Conservation (phyloP, 768 basidiomycete genomes). For the Boletellus sp. region DNA sequence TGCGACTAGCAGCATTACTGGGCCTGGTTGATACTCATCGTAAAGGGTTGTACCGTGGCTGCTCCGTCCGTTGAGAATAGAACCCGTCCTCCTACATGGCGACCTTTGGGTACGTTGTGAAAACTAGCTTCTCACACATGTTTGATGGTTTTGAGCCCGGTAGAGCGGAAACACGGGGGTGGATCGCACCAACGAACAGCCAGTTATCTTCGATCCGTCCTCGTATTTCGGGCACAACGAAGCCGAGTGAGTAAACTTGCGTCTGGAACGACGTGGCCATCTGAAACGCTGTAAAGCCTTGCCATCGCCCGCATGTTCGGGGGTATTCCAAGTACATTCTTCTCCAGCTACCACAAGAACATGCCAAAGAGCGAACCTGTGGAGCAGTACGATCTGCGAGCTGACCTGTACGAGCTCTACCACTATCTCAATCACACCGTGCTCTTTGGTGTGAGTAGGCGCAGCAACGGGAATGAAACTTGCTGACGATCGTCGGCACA, state of each 20-base stretch:
- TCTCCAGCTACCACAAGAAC: constrained; percentile 58
- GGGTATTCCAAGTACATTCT: constrained; percentile 64
- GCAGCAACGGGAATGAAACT: not conserved
- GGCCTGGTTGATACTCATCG: constrained; percentile 6
- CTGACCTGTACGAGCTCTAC: constrained; percentile 72
- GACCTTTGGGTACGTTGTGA: constrained; percentile 66
- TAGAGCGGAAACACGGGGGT: constrained; percentile 75
- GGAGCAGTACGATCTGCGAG: constrained; percentile 60
- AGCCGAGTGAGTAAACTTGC: constrained; percentile 59
- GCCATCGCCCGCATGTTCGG: constrained; percentile 80
- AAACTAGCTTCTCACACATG: not conserved
- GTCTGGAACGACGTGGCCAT: not conserved
- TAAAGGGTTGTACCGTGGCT: constrained; percentile 70
- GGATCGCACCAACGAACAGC: constrained; percentile 48
- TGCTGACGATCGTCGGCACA: constrained; percentile 11
- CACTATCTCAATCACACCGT: constrained; percentile 82
- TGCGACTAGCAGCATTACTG: not conserved
- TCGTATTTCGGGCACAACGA: constrained; percentile 81
- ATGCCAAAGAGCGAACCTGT: constrained; percentile 63
- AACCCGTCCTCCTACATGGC: constrained; percentile 73
- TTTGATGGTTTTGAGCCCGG: constrained; percentile 2
- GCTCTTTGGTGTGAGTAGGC: constrained; percentile 63
- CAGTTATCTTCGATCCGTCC: constrained; percentile 75
- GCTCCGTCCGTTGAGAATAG: constrained; percentile 51
- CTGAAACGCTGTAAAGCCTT: constrained; percentile 41